Base-by-base conservation (phyloP, 1,284 basidiomycete species). In the Crepidotus sp. region DNA sequence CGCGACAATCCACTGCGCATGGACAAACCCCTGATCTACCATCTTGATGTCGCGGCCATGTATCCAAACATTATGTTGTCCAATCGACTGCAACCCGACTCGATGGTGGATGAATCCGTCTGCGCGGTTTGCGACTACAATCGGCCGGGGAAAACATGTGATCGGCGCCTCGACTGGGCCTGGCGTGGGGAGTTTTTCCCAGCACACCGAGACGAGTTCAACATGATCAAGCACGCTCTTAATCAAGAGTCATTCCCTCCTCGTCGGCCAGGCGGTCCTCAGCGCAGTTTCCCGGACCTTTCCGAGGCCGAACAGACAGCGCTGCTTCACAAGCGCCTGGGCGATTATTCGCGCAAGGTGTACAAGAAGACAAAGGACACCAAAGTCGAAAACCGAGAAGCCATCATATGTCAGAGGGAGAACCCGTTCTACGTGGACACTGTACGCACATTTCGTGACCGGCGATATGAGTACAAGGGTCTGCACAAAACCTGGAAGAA, bases 21-120 rank as follows among this genome's bases (percentile, higher is more conserved):
- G 42, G 95, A 98, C 67, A 84, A 82, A 18, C 96, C 96, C 0
- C 79, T 98, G 54, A 98, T 99, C 60, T 99, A 99, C 66, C 96
- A 99, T 66, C 68, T 98, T 59, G 96, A 99, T 60, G 96, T 99
- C 51, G 96, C 96, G 1, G 96, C 96, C 54, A 99, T 99, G 96
- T 98, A 99, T 61, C 96, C 96, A 47, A 99, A 98, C 68, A 98
- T 99, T 79, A 99, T 99, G 96, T 85, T 99, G 70, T 97, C 93
- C 22, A 98, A 99, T 63, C 89, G 96, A 43, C 76, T 99, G 3
- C 96, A 99, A 58, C 96, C 96, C 2, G 96, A 99, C 64, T 96
- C 96, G 1, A 89, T 98, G 64, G 89, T 98, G 13, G 90, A 95
- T 59, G 96, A 98, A 64, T 83, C 94, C 6, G 88, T 84, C 34